phyloP scores from a whole-genome alignment of 106 monocot species.

The Alisma plantagoaquatica region DNA sequence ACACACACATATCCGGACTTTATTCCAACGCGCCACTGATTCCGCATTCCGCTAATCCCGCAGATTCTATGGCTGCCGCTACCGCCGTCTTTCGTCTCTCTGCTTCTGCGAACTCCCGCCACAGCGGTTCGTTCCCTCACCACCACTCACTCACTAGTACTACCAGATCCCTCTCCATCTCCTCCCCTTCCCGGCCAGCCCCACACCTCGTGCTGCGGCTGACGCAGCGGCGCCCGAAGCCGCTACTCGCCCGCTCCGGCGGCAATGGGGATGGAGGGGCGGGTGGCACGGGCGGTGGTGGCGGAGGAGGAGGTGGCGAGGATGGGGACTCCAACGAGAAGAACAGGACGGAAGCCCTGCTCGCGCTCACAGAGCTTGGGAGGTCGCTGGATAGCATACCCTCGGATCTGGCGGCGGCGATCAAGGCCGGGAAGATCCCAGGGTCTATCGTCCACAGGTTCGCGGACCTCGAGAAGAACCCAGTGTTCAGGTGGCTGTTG shows the following conservation, averaged over 20 bases:
- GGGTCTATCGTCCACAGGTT: slow-evolving; percentile 39
- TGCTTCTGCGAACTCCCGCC: neutral
- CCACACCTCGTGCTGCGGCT: neutral
- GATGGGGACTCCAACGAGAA: slow-evolving; percentile 17
- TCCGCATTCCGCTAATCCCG: no score
- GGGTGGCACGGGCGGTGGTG: slow-evolving; percentile 11
- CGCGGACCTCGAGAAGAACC: slow-evolving; percentile 54
- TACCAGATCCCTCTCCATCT: neutral
- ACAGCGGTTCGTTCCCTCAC: neutral
- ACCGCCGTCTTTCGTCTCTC: neutral
- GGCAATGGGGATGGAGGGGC: slow-evolving; percentile 9
- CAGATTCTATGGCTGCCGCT: neutral
- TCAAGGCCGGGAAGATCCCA: slow-evolving; percentile 48
- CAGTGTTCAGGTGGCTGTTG: slow-evolving; percentile 63
- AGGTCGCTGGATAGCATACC: slow-evolving; percentile 57
- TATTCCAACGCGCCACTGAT: no score
- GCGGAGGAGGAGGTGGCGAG: slow-evolving; percentile 12
- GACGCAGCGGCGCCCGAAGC: neutral
- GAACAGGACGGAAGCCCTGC: slow-evolving; percentile 47
- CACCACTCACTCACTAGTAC: neutral
- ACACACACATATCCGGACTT: no score
- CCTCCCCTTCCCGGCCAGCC: neutral
- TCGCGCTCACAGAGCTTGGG: slow-evolving; percentile 50
- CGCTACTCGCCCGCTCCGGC: neutral
- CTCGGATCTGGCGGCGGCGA: slow-evolving; percentile 44